Evolutionary conservation across 257 asterid genomes (phyloP), one percentile per base, ranked within the genome.

Genomic region (Verbascum thapsus): DNA sequence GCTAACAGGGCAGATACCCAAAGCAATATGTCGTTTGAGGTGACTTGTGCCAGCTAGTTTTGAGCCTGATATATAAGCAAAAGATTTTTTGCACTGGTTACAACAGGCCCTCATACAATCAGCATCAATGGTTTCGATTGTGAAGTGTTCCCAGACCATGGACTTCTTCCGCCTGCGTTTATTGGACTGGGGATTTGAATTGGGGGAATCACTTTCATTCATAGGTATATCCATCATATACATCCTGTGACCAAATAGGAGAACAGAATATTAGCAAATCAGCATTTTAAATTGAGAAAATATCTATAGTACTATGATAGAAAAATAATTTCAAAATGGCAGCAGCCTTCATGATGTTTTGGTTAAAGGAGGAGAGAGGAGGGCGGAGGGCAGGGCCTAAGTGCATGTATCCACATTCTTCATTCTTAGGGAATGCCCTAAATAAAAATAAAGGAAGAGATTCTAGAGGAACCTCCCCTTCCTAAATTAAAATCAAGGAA

Each of bases 41-140:
- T 92, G 99, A 75, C 99, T 92, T 12, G 99, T 92, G 37, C 99
- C 99, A 2, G 95, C 80, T 72, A 74, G 70, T 56, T 89, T 92
- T 61, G 88, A 53, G 53, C 97, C 99, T 8, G 84, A 78, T 34
- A 87, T 81, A 70, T 87, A 92, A 12, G 99, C 88, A 70, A 89
- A 92, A 10, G 97, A 77, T 53, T 74, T 92, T 47, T 79, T 85
- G 85, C 99, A 92, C 70, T 82, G 89, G 61, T 89, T 92, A 69
- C 99, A 92, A 51, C 53, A 68, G 42, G 99, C 99, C 72, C 81
- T 76, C 23, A 78, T 70, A 77, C 78, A 74, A 43, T 84, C 79
- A 3, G 88, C 79, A 67, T 68, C 73, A 8, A 79, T 55, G 3
- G 76, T 48, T 74, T 62, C 87, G 42, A 78, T 52, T 7, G 94